Evolutionary conservation across 1,139 yeast genomes (phyloP), one percentile per base, ranked within the genome.

Genomic region (Spencermartinsiella ligniputridi): DNA sequence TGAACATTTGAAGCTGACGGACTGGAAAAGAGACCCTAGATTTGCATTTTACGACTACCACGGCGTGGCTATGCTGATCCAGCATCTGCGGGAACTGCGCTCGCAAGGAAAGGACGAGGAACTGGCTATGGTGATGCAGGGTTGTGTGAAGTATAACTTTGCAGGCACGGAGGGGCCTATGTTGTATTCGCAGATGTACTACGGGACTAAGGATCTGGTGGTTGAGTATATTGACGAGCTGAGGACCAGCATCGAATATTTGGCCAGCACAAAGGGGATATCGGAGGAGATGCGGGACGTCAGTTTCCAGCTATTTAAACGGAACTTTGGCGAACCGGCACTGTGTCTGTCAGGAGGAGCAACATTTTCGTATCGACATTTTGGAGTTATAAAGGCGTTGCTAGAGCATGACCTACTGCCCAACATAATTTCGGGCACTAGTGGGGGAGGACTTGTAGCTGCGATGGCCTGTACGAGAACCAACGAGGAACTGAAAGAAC

Each of bases 361-460:
- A 0, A 77, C 86, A 36, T 85, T 84, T 64, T 79, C 90, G 1
- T 82, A 82, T 55, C 78, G 82, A 22, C 95, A 85, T 64, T 81
- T 83, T 63, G 95, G 95, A 1, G 78, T 84, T 2, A 75, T 84
- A 18, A 81, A 80, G 53, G 92, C 90, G 0, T 63, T 85, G 33
- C 64, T 84, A 3, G 89, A 85, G 50, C 75, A 76, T 45, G 82
- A 80, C 56, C 65, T 78, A 41, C 65, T 85, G 44, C 95, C 95
- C 1, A 71, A 72, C 11, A 82, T 85, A 35, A 70, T 85, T 13
- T 78, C 87, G 25, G 95, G 95, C 1, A 85, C 94, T 0, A 80
- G 88, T 1, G 94, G 94, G 2, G 95, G 95, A 9, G 92, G 89
- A 1, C 63, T 83, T n/a, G 78, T 84, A 20, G 92, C 94, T 0